Evolutionary conservation across 2,329 filamentous ascomycete genomes (phyloP).

Genomic region (Mycosphaerella arachidis): DNA sequence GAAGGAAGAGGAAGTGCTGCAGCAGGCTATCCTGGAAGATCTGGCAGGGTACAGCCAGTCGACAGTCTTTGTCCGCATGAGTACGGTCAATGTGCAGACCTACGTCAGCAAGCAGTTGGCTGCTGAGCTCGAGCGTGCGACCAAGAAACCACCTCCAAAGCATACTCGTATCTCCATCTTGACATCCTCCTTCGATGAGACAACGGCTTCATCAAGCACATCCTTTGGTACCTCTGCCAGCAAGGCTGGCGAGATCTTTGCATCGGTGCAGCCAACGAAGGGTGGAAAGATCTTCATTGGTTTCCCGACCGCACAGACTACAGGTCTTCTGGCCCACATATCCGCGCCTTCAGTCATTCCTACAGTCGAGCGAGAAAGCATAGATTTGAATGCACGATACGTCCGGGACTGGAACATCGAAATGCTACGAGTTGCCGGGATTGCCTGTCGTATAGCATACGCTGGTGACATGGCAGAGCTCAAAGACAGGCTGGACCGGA

Average conservation of each 20-base stretch:
- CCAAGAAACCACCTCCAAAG: constrained; percentile 93
- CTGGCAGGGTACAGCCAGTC: constrained; percentile 66
- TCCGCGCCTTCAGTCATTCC: constrained; percentile 95
- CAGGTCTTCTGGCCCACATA: constrained; percentile 86
- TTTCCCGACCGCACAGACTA: constrained; percentile 96
- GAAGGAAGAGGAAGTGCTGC: constrained; percentile 58
- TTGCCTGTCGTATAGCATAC: constrained; percentile 84
- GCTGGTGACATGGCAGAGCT: constrained; percentile 79
- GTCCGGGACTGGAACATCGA: constrained; percentile 95
- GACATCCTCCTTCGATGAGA: constrained; percentile 85
- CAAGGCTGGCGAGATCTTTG: constrained; percentile 73
- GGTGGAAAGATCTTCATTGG: constrained; percentile 94
- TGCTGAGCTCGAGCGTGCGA: constrained; percentile 85
- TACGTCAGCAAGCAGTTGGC: constrained; percentile 69
- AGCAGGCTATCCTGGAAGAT: constrained; percentile 64
- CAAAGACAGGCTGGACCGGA: constrained; percentile 48
- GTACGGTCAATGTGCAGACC: constrained; percentile 75
- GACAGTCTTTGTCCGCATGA: constrained; percentile 84
- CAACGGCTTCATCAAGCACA: constrained; percentile 58
- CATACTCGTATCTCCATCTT: constrained; percentile 79
- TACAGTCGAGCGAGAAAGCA: constrained; percentile 93
- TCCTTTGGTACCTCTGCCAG: constrained; percentile 47
- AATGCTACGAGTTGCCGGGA: constrained; percentile 83
- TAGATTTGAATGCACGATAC: constrained; percentile 92
- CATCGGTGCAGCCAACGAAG: constrained; percentile 82